Evolutionary conservation across 345 rosid species (phyloP).

Genomic region (Excoecaria agallocha): DNA sequence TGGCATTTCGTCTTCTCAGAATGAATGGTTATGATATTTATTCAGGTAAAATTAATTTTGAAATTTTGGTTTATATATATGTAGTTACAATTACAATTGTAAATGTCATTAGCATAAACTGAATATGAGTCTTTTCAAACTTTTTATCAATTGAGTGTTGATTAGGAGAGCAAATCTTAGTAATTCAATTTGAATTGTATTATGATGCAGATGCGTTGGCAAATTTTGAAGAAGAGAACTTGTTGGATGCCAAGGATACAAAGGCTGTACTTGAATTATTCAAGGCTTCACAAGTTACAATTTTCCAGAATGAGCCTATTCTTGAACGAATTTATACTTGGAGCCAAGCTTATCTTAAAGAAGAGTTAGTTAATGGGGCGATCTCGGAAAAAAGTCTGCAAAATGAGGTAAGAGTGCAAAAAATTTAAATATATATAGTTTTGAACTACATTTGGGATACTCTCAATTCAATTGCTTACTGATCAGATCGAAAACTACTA

Average conservation of each 20-base stretch:
- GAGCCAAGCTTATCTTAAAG: not conserved
- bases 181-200: not conserved
- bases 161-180: too few species aligned
- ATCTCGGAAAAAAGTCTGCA: not conserved
- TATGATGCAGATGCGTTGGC: not conserved
- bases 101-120: not conserved
- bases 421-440: not conserved
- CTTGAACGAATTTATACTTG: not conserved
- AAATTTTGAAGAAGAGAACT: not conserved
- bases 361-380: not conserved
- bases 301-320: not conserved
- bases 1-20: not conserved
- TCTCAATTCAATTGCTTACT: not conserved
- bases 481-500: not conserved
- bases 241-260: not conserved
- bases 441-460: not conserved
- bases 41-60: not conserved
- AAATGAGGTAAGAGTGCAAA: not conserved
- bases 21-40: not conserved
- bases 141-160: too few species aligned
- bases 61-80: not conserved
- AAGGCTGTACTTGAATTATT: not conserved
- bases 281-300: not conserved
- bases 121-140: not conserved
- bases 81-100: not conserved